Conservation (phyloP, 2,329 filamentous ascomycete genomes). For the Talaromyces sp. region DNA sequence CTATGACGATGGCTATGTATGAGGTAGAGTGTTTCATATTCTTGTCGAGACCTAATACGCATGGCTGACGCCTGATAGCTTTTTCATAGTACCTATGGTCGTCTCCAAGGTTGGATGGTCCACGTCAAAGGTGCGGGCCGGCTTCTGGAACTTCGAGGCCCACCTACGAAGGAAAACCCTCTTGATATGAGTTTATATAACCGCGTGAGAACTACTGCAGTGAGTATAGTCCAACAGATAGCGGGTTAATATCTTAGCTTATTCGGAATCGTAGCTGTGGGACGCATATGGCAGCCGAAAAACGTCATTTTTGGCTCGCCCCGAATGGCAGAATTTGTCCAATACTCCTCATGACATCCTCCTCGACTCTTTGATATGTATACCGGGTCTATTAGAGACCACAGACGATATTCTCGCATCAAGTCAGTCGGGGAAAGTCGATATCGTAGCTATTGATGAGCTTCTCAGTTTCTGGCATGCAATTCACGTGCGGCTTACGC, state of each 20-base stretch:
- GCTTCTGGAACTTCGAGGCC: slow-evolving; percentile 15
- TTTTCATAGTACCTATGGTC: slow-evolving; percentile 16
- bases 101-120: slow-evolving; percentile 16
- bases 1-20: slow-evolving; percentile 18
- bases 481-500: slow-evolving; percentile 5
- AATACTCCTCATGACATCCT: slow-evolving; percentile 14
- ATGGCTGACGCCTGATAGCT: slow-evolving; percentile 4
- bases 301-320: slow-evolving; percentile 6
- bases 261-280: slow-evolving; percentile 8
- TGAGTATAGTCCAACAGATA: neutral
- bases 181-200: slow-evolving; percentile 16
- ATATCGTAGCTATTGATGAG: slow-evolving; percentile 1
- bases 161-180: slow-evolving; percentile 6
- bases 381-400: slow-evolving; percentile 11
- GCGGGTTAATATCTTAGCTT: neutral
- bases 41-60: neutral
- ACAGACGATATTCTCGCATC: neutral
- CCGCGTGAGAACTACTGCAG: slow-evolving; percentile 15
- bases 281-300: slow-evolving; percentile 16
- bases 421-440: neutral
- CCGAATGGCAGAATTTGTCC: slow-evolving; percentile 15
- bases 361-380: slow-evolving; percentile 11
- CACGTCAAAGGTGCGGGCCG: slow-evolving; percentile 16
- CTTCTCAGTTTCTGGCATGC: slow-evolving; percentile 13
- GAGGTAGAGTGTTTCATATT: slow-evolving; percentile 3